Evolutionary conservation across 129 eudicot genomes (phyloP).

Genomic region (Escallonia herrerae): DNA sequence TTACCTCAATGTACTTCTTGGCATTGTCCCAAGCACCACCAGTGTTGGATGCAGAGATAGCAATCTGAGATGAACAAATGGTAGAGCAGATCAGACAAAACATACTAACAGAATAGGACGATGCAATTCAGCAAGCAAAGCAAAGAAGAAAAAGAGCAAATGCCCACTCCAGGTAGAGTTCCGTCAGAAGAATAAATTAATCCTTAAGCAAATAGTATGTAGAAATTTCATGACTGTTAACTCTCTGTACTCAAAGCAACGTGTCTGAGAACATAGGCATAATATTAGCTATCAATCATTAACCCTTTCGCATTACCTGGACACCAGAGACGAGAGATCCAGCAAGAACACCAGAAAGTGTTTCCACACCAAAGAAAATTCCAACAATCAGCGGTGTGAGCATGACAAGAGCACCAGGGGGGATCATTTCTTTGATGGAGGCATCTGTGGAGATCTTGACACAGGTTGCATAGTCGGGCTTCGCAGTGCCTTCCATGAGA

Average conservation of each 20-base stretch:
- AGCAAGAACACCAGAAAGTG: constrained; percentile 90
- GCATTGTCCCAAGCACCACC: constrained; percentile 99
- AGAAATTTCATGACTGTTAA: too few species aligned
- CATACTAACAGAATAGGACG: too few species aligned
- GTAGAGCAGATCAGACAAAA: neutral
- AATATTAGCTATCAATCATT: neutral
- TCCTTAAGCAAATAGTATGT: too few species aligned
- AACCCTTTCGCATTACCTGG: constrained; percentile 39
- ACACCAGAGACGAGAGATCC: constrained; percentile 92
- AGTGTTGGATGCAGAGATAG: constrained; percentile 96
- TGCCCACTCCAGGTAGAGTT: too few species aligned
- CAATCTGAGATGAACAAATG: constrained; percentile 44
- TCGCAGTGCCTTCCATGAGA: constrained; percentile 70
- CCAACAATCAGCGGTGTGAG: constrained; percentile 89
- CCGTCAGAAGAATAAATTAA: too few species aligned
- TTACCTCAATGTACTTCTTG: constrained; percentile 85
- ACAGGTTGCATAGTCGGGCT: constrained; percentile 89
- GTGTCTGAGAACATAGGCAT: too few species aligned
- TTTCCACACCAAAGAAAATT: constrained; percentile 80
- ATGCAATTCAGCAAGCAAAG: too few species aligned
- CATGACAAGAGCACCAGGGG: constrained; percentile 95
- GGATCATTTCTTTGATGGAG: constrained; percentile 85
- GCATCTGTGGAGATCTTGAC: constrained; percentile 96
- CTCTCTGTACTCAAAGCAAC: too few species aligned
- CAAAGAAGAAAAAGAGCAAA: too few species aligned